phyloP scores from a whole-genome alignment of 768 basidiomycete genomes.

The Collybia sordida region DNA sequence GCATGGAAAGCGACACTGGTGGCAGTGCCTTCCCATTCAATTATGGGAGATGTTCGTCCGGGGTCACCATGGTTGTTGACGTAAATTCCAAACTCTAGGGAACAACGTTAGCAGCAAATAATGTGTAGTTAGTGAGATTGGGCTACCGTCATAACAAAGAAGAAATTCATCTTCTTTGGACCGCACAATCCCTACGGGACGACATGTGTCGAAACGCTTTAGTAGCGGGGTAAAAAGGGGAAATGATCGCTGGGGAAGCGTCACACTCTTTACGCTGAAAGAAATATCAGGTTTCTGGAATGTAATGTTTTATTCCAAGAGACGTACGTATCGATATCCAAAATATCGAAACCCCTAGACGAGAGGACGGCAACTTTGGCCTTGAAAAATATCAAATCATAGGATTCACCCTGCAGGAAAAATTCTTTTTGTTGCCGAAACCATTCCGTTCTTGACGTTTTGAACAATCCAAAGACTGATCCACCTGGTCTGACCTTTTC shows the following conservation, averaged over 20 bases:
- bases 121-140: background rate
- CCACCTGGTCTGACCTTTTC: constrained; percentile 65
- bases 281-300: background rate
- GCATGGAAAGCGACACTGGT: constrained; percentile 88
- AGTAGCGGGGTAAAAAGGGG: constrained; percentile 63
- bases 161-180: constrained; percentile 86
- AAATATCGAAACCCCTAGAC: constrained; percentile 94
- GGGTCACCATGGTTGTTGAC: constrained; percentile 92
- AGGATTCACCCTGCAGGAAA: constrained; percentile 82
- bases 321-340: constrained; percentile 90
- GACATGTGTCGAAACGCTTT: constrained; percentile 78
- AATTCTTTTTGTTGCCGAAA: constrained; percentile 91
- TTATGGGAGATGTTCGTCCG: constrained; percentile 62
- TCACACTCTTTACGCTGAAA: constrained; percentile 67
- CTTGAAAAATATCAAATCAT: constrained; percentile 87
- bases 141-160: constrained; percentile 82
- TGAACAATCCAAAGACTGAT: constrained; percentile 60
- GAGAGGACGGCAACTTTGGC: constrained; percentile 91
- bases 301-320: background rate
- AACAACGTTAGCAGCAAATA: constrained; percentile 6
- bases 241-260: constrained; percentile 80
- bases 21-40: constrained; percentile 95
- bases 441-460: constrained; percentile 82
- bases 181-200: constrained; percentile 89
- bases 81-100: constrained; percentile 86